Percentiles rank a stretch among this genome's conserved stretches.
Conservation (phyloP, 2,329 filamentous ascomycete genomes). For the Xylaria sp. region DNA sequence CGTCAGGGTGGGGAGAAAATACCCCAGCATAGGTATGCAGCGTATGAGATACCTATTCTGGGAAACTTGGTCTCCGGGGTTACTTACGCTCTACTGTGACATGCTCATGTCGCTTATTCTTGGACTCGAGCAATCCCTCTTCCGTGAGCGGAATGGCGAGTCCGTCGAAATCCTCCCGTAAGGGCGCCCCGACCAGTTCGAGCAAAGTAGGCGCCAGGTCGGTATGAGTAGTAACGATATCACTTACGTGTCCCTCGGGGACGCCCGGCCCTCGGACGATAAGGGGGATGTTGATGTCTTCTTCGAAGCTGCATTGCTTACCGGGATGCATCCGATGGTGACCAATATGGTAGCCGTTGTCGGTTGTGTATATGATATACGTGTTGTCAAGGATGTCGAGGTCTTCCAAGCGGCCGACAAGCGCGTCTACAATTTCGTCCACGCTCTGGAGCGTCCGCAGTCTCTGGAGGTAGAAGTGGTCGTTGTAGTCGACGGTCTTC, state of each 20-base stretch:
- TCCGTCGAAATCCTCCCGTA: constrained; percentile 59
- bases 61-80: not conserved
- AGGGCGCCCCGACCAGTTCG: constrained; percentile 44
- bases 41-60: not conserved
- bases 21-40: too few relatives aligned
- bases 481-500: constrained; percentile 49
- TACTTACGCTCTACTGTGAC: constrained; percentile 46
- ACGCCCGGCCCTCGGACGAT: constrained; percentile 59
- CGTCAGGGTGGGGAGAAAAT: too few relatives aligned
- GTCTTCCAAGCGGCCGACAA: constrained; percentile 47
- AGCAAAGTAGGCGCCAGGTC: constrained; percentile 66
- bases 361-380: constrained; percentile 62
- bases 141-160: constrained; percentile 46
- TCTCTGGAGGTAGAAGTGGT: constrained; percentile 55
- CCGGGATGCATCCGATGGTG: constrained; percentile 62
- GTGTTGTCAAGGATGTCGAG: constrained; percentile 48
- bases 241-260: constrained; percentile 41
- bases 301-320: constrained; percentile 61
- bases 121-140: constrained; percentile 16
- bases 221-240: constrained; percentile 61
- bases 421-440: constrained; percentile 55
- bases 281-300: constrained; percentile 62
- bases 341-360: constrained; percentile 64
- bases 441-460: constrained; percentile 56
- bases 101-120: constrained; percentile 46